Percentiles rank a stretch among this genome's conserved stretches.
These are phyloP conservation scores for Phytopythium cucurbitacearum DNA, from an alignment of 352 stramenopile species.

Conservation along the genomic window DNA sequence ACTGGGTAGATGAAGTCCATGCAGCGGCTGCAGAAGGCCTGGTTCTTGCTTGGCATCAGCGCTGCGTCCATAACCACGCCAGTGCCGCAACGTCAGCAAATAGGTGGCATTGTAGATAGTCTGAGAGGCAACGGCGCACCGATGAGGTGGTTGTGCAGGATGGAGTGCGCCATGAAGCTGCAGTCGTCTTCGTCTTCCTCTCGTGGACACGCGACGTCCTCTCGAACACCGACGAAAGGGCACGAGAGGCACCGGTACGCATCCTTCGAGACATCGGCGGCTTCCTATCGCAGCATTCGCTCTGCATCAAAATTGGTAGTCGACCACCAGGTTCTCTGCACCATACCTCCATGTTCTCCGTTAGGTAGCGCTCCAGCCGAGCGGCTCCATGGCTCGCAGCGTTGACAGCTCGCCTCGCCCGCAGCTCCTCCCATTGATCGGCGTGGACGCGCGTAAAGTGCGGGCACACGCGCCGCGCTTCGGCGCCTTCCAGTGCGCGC, in stretches of 20 bases:
- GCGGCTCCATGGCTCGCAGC: not conserved
- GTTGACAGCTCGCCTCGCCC: not conserved
- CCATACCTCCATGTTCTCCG: not conserved
- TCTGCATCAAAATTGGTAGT: constrained; percentile 3
- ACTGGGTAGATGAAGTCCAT: constrained; percentile 57
- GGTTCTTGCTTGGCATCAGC: constrained; percentile 34
- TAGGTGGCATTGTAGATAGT: not conserved
- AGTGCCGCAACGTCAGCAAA: not conserved
- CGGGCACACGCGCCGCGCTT: constrained; percentile 3
- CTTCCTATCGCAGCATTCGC: constrained; percentile 5
- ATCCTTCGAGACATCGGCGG: constrained; percentile 13
- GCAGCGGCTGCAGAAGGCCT: constrained; percentile 59
- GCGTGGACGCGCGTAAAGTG: constrained; percentile 4
- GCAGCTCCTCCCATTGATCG: constrained; percentile 1
- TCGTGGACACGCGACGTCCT: constrained; percentile 18
- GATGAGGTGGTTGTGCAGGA: constrained; percentile 54
- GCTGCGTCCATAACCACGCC: constrained; percentile 14
- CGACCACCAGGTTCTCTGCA: constrained; percentile 1
- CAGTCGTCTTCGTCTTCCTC: constrained; percentile 18
- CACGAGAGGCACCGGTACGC: constrained; percentile 48
- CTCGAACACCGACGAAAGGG: constrained; percentile 33
- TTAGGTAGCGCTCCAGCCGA: constrained; percentile 15
- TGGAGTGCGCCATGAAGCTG: constrained; percentile 66
- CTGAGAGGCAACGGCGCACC: constrained; percentile 16
- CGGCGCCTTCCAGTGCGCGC: not conserved